Base-by-base conservation (phyloP, 331 rosid species). In the Malus hybrid region DNA sequence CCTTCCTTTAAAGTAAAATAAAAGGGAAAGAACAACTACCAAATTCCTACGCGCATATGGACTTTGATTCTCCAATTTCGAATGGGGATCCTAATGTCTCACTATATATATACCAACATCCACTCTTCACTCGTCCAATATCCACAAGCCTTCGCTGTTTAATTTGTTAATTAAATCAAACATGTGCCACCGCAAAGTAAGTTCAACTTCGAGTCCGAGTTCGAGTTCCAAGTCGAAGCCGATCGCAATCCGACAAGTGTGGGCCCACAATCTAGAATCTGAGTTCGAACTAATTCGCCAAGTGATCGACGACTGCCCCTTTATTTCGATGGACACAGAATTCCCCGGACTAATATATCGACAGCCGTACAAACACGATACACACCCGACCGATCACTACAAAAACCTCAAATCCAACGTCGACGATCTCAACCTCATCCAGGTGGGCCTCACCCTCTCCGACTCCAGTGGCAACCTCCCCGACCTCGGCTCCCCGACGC, bases 321-420 rank as follows among this genome's bases (percentile, higher is more conserved):
- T 64, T 76, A 77, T 89, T 10, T 89, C 97, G 22, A 91, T 91
- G 90, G 97, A 91, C 20, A 91, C 94, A 0, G 93, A 89, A 24
- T 91, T 91, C n/a, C 97, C 97, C 0, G 94, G 91, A 0, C 76
- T 87, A 1, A 71, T 91, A 31, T 65, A 32, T 24, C 83, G 89
- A 0, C 85, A 82, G 28, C 87, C 90, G 0, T 63, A 48, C 56
- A 33, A 14, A 31, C 69, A 50, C 28, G 76, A n/a, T 2, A 81
- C 79, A 15, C 65, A 46, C 1, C 97, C 96, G 2, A 65, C 87
- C 61, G 87, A 88, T 11, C 89, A 86, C 81, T 91, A 89, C 83
- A 50, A 24, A 7, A 13, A 84, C 65, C 61, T 91, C 55, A 91
- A 87, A 32, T 80, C 88, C 59, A 89, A 91, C 87, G 97, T 91